Percentiles rank a stretch among this genome's conserved stretches.
Evolutionary conservation across 768 basidiomycete genomes (phyloP).

Genomic region (Leucocoprinus birnbaumii): DNA sequence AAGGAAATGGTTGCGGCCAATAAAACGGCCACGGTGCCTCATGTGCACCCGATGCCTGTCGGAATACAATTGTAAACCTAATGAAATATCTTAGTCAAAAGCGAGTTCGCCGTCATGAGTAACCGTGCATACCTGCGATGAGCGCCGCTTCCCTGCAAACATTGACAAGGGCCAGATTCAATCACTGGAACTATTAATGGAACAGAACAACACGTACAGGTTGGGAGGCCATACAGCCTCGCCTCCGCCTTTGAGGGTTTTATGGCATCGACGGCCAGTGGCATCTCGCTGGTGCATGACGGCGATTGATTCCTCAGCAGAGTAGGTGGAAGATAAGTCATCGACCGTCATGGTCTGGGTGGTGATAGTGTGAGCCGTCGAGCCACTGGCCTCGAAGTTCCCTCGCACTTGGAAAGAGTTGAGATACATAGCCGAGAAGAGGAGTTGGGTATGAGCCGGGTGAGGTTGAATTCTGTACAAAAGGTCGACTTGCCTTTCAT

Average conservation of each 20-base stretch:
- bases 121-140: slow-evolving; percentile 50
- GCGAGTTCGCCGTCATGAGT: neutral
- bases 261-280: slow-evolving; percentile 68
- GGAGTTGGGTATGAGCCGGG: neutral
- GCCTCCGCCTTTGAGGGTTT: slow-evolving; percentile 63
- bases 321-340: slow-evolving; percentile 31
- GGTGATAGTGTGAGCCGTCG: slow-evolving; percentile 10
- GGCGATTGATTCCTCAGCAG: slow-evolving; percentile 34
- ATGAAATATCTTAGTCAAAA: neutral
- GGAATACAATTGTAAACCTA: slow-evolving; percentile 64
- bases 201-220: slow-evolving; percentile 30
- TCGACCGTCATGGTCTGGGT: slow-evolving; percentile 36
- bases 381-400: slow-evolving; percentile 7
- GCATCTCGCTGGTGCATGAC: slow-evolving; percentile 49
- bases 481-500: neutral
- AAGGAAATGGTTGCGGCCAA: slow-evolving; percentile 76
- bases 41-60: slow-evolving; percentile 64
- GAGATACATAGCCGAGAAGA: neutral
- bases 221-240: slow-evolving; percentile 79
- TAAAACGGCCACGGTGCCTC: slow-evolving; percentile 64
- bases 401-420: slow-evolving; percentile 8
- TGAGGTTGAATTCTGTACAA: neutral
- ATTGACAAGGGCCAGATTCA: neutral
- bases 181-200: neutral
- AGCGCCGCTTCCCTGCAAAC: slow-evolving; percentile 54